These are phyloP conservation scores for Hymenoscyphus linearis DNA, from an alignment of 2,329 filamentous ascomycete species.

Conservation along the genomic window DNA sequence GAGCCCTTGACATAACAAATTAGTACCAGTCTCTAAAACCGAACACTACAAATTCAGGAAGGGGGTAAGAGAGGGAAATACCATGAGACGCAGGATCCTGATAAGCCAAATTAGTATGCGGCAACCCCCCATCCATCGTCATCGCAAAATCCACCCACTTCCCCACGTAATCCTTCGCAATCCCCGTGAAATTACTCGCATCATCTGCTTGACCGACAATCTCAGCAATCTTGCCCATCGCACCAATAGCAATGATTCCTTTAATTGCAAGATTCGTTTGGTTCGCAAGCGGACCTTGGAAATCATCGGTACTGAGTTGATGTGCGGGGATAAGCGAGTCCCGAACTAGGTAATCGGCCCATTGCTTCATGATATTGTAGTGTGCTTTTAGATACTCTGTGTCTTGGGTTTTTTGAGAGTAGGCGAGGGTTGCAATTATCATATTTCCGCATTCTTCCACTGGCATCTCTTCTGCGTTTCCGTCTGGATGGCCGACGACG, in stretches of 20 bases:
- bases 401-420: constrained; percentile 52
- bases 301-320: constrained; percentile 79
- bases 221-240: constrained; percentile 67
- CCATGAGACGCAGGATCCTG: constrained; percentile 49
- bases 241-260: constrained; percentile 76
- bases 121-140: constrained; percentile 51
- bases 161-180: constrained; percentile 64
- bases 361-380: constrained; percentile 69
- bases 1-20: constrained; percentile 22
- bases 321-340: constrained; percentile 69
- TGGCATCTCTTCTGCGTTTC: constrained; percentile 70
- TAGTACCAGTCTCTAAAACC: too few relatives aligned
- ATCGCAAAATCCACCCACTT: constrained; percentile 70
- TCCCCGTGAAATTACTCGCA: constrained; percentile 50
- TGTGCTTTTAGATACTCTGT: constrained; percentile 55
- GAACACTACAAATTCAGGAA: too few relatives aligned
- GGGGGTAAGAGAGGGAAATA: background rate
- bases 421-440: constrained; percentile 75
- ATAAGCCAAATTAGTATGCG: constrained; percentile 76
- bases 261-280: constrained; percentile 82
- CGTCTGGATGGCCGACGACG: constrained; percentile 62
- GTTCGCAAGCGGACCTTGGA: constrained; percentile 71
- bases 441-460: constrained; percentile 79
- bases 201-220: constrained; percentile 55
- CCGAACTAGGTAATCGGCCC: constrained; percentile 71